Evolutionary conservation across 257 asterid species (phyloP), one percentile per base, ranked within the genome.

Genomic region (Cinchona pubescens): DNA sequence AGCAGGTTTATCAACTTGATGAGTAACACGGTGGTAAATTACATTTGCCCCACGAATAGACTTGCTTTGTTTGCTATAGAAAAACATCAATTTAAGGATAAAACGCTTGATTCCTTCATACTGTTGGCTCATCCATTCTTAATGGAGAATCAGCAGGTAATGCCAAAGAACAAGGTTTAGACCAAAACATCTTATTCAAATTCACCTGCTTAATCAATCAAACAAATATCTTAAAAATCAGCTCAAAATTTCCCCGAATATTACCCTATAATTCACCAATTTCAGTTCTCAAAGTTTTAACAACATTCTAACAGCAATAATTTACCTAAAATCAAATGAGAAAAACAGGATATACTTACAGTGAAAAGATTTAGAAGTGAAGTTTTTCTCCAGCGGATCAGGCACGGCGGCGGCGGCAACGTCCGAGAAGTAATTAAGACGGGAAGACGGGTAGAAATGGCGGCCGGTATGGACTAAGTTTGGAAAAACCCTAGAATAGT

Each of bases 61-160:
- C 85, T 84, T 92, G 86, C 97, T 94, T 82, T 94, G 99, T 82
- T 92, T 92, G 85, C 96, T 89, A 81, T 94, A 94, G 80, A 86
- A 89, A 77, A 90, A 71, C 96, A 92, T 83, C 88, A 94, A 61
- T 86, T 75, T 90, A 58, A 94, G 81, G 62, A 90, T 21, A 34
- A 88, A 42, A 21, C 85, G 87, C 79, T 82, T 88, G 61, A 89
- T 45, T 21, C 97, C 98, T 78, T 82, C 88, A 65, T 87, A 89
- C 16, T 90, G 83, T 25, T 97, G 99, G 34, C 87, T 95, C 58
- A 86, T 91, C 79, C 88, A 2, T 79, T 73, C 97, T 85, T 61
- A 85, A 66, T 7, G 90, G 91, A 16, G 99, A 94, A 83, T 85
- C 92, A 79, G 77, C 73, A 29, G 94, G 85, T 85, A 94, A 81